These are phyloP conservation scores for Coemansia furcata DNA, from an alignment of 192 early-diverging fungal genomes.

Conservation along the genomic window DNA sequence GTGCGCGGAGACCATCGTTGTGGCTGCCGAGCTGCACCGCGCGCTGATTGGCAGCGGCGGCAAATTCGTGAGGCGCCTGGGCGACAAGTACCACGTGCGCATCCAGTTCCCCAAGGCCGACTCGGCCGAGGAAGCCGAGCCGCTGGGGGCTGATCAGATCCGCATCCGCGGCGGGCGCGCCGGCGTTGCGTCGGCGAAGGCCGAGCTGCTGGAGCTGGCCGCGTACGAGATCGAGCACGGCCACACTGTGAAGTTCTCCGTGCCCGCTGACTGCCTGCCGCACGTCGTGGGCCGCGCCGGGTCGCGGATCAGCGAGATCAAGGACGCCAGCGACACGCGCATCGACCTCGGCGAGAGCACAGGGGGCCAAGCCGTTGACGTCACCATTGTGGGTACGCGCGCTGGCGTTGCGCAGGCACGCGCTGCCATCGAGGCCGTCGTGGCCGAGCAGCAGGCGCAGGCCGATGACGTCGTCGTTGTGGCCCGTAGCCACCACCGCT, in stretches of 20 bases:
- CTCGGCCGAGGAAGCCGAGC: conserved; percentile 54
- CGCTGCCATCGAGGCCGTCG: conserved; percentile 58
- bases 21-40: conserved; percentile 65
- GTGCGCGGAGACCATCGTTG: conserved; percentile 55
- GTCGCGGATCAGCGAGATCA: conserved; percentile 70
- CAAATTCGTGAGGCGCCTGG: conserved; percentile 67
- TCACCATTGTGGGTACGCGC: conserved; percentile 56
- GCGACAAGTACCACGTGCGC: conserved; percentile 73
- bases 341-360: conserved; percentile 63
- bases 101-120: conserved; percentile 62
- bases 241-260: conserved; percentile 61
- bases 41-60: conserved; percentile 71
- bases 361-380: conserved; percentile 35
- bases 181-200: conserved; percentile 75
- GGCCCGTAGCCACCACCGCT: conserved; percentile 58
- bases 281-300: conserved; percentile 79
- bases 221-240: conserved; percentile 80
- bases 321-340: conserved; percentile 65
- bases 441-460: conserved; percentile 60
- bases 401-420: conserved; percentile 57
- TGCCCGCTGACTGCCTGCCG: conserved; percentile 66
- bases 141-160: conserved; percentile 61
- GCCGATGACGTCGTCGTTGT: conserved; percentile 54
- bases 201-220: conserved; percentile 77
- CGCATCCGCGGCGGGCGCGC: conserved; percentile 80